Base-by-base conservation (phyloP, 768 basidiomycete genomes). In the Cystoderma amianthinum region DNA sequence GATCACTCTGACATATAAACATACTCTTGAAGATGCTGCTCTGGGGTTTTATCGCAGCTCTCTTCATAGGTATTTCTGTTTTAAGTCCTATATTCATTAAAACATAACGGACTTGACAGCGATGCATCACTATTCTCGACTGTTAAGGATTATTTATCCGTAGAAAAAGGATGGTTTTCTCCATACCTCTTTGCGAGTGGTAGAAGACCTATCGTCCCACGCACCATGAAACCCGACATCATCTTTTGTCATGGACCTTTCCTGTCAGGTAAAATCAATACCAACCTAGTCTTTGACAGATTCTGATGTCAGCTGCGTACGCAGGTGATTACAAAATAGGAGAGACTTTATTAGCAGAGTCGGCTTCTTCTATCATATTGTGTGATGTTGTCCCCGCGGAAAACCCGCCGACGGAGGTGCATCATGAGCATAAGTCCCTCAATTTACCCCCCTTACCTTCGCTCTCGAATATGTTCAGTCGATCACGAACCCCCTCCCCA, bases 141-240 rank as follows among this genome's bases (percentile, higher is more conserved):
- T 5, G 74, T 84, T 15, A 80, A 72, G 49, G 79, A 80, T 40
- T 82, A 81, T 43, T 59, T 82, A 33, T 68, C 77, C 2, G 61
- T 77, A 3, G 74, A 78, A 57, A 80, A 82, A 55, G 80, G 79
- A 11, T 81, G 82, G 80, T 81, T 82, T 57, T 76, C 71, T 10
- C 79, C 79, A 0, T 80, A 81, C 52, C 62, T 81, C 2, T 82
- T 79, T 51, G 78, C 79, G 3, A 80, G 76, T 43, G 68, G 66
- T 2, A 68, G 75, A 7, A 58, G 79, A 36, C 80, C 80, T 5
- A 66, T 76, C 50, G 82, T 80, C 41, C 79, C 75, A 1, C 65
- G 80, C 30, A 66, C 67, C 17, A 74, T 82, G 71, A 78, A 68
- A 55, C 80, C 82, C 19, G 81, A 83, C 55, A 60, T 82, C 6